Percentiles rank a stretch among this genome's conserved stretches.
phyloP scores from a whole-genome alignment of 2,329 filamentous ascomycete genomes.

The Sporothrix curviconia region DNA sequence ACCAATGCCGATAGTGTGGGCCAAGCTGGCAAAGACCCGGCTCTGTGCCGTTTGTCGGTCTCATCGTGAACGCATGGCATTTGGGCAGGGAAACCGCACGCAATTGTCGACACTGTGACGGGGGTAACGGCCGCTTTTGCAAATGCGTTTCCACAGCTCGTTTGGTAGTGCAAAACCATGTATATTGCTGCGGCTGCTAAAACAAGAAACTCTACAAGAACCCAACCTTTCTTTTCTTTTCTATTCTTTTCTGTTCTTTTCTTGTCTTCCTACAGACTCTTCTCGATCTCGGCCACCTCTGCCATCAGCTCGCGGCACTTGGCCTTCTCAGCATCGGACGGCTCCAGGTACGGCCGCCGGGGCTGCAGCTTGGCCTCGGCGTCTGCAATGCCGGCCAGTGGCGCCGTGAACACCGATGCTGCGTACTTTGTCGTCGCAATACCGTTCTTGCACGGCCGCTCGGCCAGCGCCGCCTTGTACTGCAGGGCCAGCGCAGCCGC shows the following conservation, averaged over 20 bases:
- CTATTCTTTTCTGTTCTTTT: neutral
- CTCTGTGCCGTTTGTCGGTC: too few relatives aligned
- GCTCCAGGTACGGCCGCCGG: conserved; percentile 53
- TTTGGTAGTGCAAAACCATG: neutral
- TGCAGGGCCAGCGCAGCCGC: conserved; percentile 56
- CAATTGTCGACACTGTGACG: neutral
- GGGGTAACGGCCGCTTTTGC: too few relatives aligned
- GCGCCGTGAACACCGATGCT: conserved; percentile 52
- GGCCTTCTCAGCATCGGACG: conserved; percentile 38
- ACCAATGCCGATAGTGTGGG: conserved; percentile 1
- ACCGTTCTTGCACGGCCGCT: conserved; percentile 58
- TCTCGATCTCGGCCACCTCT: conserved; percentile 40
- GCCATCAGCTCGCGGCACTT: conserved; percentile 35
- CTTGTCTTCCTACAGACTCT: conserved; percentile 21
- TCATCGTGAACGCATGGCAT: too few relatives aligned
- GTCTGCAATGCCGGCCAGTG: conserved; percentile 50
- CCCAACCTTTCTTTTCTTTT: neutral
- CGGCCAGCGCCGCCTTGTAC: conserved; percentile 55
- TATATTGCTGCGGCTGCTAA: too few relatives aligned
- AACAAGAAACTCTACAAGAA: too few relatives aligned
- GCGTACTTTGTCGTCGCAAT: conserved; percentile 66
- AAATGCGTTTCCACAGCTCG: neutral
- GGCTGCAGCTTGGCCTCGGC: conserved; percentile 53
- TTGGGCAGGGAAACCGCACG: too few relatives aligned
- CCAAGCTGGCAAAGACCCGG: too few relatives aligned